These are phyloP conservation scores for Lactarius trivialis DNA, from an alignment of 768 basidiomycete species.

Conservation along the genomic window DNA sequence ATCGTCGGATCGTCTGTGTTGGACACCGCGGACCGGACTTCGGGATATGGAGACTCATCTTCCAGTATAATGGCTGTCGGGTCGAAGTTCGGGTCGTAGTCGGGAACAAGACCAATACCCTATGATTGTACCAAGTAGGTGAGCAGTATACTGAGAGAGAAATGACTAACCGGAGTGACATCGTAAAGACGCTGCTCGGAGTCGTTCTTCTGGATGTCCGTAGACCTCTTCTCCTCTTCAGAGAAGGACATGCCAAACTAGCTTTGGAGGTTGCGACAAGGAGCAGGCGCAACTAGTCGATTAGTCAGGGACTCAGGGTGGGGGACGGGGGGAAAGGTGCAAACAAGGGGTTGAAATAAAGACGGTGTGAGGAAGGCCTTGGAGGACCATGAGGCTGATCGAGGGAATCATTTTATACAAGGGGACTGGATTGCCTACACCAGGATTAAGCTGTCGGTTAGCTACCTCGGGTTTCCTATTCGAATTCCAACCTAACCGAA, in stretches of 20 bases:
- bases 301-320: not conserved
- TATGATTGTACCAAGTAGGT: not conserved
- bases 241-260: conserved; percentile 19
- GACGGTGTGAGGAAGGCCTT: not conserved
- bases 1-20: conserved; percentile 42
- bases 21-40: conserved; percentile 45
- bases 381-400: not conserved
- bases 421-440: not conserved
- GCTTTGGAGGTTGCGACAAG: not conserved
- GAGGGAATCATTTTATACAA: not conserved
- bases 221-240: conserved; percentile 22
- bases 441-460: not conserved
- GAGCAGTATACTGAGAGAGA: not conserved
- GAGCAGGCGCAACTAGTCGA: conserved; percentile 3
- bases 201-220: conserved; percentile 19
- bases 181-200: not conserved
- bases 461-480: not conserved
- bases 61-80: conserved; percentile 9
- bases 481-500: not conserved
- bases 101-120: not conserved
- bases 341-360: not conserved
- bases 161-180: not conserved
- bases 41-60: conserved; percentile 49
- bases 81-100: conserved; percentile 22
- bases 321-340: no score